Conservation (phyloP, 1,284 basidiomycete species). For the Rhizoctonia solani region DNA sequence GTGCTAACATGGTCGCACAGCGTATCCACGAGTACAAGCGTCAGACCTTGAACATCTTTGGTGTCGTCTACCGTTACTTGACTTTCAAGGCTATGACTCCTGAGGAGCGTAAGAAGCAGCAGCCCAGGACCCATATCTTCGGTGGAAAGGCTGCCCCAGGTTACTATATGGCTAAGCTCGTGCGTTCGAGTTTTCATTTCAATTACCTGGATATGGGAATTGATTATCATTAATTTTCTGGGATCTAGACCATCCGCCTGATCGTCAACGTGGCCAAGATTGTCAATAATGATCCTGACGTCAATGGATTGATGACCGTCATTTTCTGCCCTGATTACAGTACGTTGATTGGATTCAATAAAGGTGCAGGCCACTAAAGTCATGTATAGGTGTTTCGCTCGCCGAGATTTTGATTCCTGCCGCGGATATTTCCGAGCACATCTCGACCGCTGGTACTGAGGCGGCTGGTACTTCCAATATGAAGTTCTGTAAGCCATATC, state of each 20-base stretch:
- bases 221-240: neutral
- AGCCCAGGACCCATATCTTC: constrained; percentile 84
- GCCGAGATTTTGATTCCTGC: constrained; percentile 91
- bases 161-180: constrained; percentile 74
- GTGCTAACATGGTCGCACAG: constrained; percentile 45
- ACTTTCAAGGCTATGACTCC: constrained; percentile 76
- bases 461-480: constrained; percentile 77
- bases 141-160: constrained; percentile 86
- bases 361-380: neutral
- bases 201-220: constrained; percentile 36
- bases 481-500: constrained; percentile 58
- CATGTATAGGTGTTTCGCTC: constrained; percentile 58
- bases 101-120: constrained; percentile 76
- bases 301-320: constrained; percentile 78
- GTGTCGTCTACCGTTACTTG: constrained; percentile 80
- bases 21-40: constrained; percentile 90
- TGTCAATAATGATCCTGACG: constrained; percentile 85
- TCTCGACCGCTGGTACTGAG: constrained; percentile 92
- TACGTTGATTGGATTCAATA: constrained; percentile 41
- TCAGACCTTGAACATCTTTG: constrained; percentile 83
- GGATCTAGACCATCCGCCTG: constrained; percentile 80
- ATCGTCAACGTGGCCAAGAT: constrained; percentile 86
- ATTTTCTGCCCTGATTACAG: constrained; percentile 85
- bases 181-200: constrained; percentile 43
- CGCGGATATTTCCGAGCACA: constrained; percentile 89